A percentile compares a stretch with the other conserved stretches of the same genome.
Evolutionary conservation across 179 eudicot species (phyloP).

Genomic region (Carnegiea gigantea): DNA sequence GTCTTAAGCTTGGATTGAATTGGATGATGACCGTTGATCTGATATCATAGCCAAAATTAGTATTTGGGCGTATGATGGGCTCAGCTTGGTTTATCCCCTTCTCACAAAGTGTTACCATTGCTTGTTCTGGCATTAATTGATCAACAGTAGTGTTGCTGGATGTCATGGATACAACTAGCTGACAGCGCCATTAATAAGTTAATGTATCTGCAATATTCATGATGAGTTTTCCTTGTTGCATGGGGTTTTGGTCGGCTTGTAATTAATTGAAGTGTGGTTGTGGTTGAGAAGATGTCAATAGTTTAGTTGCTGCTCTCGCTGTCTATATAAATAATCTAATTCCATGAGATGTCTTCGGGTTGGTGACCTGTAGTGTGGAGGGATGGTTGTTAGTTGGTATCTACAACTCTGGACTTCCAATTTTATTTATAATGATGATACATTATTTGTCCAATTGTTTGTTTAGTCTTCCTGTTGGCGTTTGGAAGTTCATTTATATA

Average conservation of each 20-base stretch:
- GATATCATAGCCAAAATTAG: neutral
- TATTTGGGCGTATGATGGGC: neutral
- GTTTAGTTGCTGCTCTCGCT: neutral
- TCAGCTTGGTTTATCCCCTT: neutral
- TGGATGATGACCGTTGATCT: neutral
- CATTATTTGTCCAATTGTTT: no score
- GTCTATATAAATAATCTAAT: neutral
- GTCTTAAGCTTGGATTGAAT: neutral
- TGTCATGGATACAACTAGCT: neutral
- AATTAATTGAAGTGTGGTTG: neutral
- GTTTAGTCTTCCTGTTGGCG: no score
- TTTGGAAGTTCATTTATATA: no score
- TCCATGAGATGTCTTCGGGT: neutral
- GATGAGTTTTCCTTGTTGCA: neutral
- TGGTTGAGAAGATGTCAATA: neutral
- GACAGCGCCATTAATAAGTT: neutral
- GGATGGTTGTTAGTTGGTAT: no score
- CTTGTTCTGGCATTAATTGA: neutral
- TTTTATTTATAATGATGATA: no score
- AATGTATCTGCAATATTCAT: neutral
- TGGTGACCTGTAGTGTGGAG: neutral
- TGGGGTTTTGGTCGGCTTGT: neutral
- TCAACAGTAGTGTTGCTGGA: neutral
- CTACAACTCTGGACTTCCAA: no score
- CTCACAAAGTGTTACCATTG: neutral